Base-by-base conservation (phyloP, 441 rosid genomes). In the Pelargonium citronellum region DNA sequence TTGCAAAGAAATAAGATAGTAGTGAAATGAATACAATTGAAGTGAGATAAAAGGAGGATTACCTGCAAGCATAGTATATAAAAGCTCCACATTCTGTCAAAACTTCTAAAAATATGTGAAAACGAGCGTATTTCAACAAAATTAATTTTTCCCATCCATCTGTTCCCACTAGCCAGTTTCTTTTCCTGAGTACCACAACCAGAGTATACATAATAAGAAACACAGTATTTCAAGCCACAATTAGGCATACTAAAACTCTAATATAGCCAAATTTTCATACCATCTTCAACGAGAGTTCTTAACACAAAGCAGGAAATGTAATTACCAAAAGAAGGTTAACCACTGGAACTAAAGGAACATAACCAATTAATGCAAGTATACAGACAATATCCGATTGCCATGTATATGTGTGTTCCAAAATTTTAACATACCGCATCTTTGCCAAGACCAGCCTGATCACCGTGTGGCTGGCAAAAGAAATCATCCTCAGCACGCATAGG, bases 21-120 rank as follows among this genome's bases (percentile, higher is more conserved):
- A 65, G 62, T 15, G 11, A 46, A 47, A 1, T 1, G 3, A 0
- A 60, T 37, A 1, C 34, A 41, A 71, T 66, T 46, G 12, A 47
- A 2, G 46, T 8, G 10, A 6, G 60, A 49, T 49, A 15, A 0
- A 24, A 60, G 62, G 44, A n/a, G 64, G 79, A 65, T 57, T 79
- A 95, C 99, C 98, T 95, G 99, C 70, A 95, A 79, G 82, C 82
- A 86, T 30, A 92, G 78, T 79, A 95, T 92, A 70, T 87, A 89
- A 79, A 95, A 95, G 76, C 93, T 87, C 99, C 99, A 95, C 99
- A 95, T 91, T 64, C 98, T 92, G 85, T 95, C 98, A 64, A 91
- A 95, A 84, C 98, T 95, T 81, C 99, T 89, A 77, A 95, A 95
- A 71, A 95, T 74, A 85, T 95, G 99, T 91, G 90, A 91, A 83